Conservation (phyloP, 1,139 yeast genomes). For the Sugiyamaella castrensis region DNA sequence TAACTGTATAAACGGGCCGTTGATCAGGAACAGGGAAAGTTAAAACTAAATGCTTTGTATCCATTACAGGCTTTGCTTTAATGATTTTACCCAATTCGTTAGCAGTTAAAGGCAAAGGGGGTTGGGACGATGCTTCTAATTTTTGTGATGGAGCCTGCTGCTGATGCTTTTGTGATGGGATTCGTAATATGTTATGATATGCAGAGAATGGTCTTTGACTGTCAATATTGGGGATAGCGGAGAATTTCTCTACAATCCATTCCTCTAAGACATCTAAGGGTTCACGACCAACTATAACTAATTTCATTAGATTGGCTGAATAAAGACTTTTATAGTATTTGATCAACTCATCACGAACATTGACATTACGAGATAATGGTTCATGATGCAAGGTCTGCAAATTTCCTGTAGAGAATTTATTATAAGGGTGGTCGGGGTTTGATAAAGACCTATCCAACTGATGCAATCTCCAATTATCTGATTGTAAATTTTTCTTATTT, state of each 20-base stretch:
- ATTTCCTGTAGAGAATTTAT: slow-evolving; percentile 74
- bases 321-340: slow-evolving; percentile 58
- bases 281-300: slow-evolving; percentile 82
- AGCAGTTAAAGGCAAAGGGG: slow-evolving; percentile 37
- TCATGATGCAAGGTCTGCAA: slow-evolving; percentile 55
- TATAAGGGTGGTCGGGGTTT: slow-evolving; percentile 67
- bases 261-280: slow-evolving; percentile 63
- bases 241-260: slow-evolving; percentile 71
- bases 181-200: slow-evolving; percentile 32
- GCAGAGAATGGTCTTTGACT: slow-evolving; percentile 19
- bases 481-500: slow-evolving; percentile 89
- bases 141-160: not conserved
- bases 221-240: slow-evolving; percentile 56
- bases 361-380: slow-evolving; percentile 50
- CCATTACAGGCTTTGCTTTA: slow-evolving; percentile 79
- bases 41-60: slow-evolving; percentile 62
- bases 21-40: slow-evolving; percentile 76
- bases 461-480: slow-evolving; percentile 81
- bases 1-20: slow-evolving; percentile 57
- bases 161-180: slow-evolving; percentile 49
- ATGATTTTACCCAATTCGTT: slow-evolving; percentile 55
- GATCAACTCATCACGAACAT: slow-evolving; percentile 66
- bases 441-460: slow-evolving; percentile 77
- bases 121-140: not conserved
- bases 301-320: slow-evolving; percentile 79